Base-by-base conservation (phyloP, 257 asterid genomes). In the Solanum tacnaense region DNA sequence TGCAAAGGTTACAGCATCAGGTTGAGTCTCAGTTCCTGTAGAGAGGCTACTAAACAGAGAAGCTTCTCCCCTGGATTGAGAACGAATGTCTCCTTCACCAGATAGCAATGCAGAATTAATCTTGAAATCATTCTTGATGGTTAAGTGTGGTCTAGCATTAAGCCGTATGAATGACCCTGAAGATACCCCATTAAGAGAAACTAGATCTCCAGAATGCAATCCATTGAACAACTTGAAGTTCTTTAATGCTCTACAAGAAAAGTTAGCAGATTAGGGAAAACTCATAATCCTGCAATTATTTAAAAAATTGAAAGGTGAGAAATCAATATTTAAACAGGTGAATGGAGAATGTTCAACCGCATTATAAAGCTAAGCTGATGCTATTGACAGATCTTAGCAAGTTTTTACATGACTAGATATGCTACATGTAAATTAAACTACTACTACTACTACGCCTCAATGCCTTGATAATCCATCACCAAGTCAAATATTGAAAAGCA, bases 1-100 rank as follows among this genome's bases (percentile, higher is more conserved):
- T 92, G 94, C 96, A 86, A 93, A 93, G 36, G 90, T 89, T 7
- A 91, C 89, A 6, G 95, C 89, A 90, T 96, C 95, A 29, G 95
- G 89, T 72, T 92, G 95, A 75, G 92, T 56, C 89, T 94, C 94
- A 35, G 93, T 90, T 86, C 95, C 98, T 85, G 89, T 89, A 60
- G 95, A 89, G 27, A 91, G 73, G 84, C 92, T 93, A 87, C 88
- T 91, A 82, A 90, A 73, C 71, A 93, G 89, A 75, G 92, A 92
- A 25, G 88, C 88, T 7, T 86, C 89, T 34, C 89, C 83, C 88
- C 87, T 38, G 29, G 92, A 71, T 81, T 86, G 92, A 83, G 92
- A 88, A 81, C 89, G 90, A 56, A 75, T 72, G 67, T 92, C 94
- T 32, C 92, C 92, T 92, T 92, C 96, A 5, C 91, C 92, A 79